phyloP scores from a whole-genome alignment of 2,329 filamentous ascomycete genomes.

The Rutstroemia sp. region DNA sequence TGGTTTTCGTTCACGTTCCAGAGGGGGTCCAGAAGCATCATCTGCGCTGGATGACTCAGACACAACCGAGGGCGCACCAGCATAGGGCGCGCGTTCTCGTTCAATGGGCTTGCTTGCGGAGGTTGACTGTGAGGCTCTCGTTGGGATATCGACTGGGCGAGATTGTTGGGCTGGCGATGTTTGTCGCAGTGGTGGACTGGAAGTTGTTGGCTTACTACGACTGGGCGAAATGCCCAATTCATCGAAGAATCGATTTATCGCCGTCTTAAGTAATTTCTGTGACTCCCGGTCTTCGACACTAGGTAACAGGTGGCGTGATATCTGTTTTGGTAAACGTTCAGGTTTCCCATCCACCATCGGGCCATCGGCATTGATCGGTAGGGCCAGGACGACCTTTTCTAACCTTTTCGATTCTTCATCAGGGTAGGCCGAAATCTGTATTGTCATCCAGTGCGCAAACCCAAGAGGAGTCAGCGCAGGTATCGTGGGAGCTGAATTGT shows the following conservation, averaged over 20 bases:
- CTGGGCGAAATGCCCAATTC: conserved; percentile 37
- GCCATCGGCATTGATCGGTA: conserved; percentile 54
- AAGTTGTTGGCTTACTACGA: conserved; percentile 28
- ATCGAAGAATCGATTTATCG: conserved; percentile 42
- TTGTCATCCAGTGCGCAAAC: conserved; percentile 64
- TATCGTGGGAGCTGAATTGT: conserved; percentile 46
- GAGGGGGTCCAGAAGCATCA: conserved; percentile 22
- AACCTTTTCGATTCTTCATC: conserved; percentile 67
- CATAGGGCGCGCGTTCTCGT: conserved; percentile 33
- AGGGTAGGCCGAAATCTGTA: conserved; percentile 68
- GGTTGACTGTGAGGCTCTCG: conserved; percentile 17
- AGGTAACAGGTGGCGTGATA: conserved; percentile 68
- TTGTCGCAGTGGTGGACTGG: conserved; percentile 20
- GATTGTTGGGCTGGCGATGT: conserved; percentile 18
- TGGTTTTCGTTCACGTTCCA: conserved; percentile 57
- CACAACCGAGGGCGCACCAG: conserved; percentile 22
- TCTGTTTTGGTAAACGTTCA: conserved; percentile 71
- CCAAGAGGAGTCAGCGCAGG: conserved; percentile 61
- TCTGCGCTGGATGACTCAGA: conserved; percentile 34
- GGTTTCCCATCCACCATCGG: conserved; percentile 55
- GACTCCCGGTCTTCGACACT: conserved; percentile 46
- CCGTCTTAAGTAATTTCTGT: conserved; percentile 52
- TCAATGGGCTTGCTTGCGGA: conserved; percentile 28
- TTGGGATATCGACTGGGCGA: conserved; percentile 21
- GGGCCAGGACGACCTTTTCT: conserved; percentile 56